phyloP scores from a whole-genome alignment of 2,329 filamentous ascomycete species.

The Didymella lethalis region DNA sequence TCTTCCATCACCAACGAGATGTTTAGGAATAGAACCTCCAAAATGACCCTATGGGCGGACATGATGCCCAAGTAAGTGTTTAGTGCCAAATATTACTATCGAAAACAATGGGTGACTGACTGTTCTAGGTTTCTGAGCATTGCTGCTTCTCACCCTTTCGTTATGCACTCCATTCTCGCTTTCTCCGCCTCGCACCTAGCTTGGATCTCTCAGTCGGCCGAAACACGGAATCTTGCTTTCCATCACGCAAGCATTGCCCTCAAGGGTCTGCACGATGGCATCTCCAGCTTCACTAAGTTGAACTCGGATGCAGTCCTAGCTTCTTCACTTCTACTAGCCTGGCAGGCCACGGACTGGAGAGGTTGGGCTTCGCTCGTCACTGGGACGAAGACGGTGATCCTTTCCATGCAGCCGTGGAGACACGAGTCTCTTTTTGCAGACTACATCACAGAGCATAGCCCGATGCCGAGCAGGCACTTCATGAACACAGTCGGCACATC shows the following conservation, averaged over 20 bases:
- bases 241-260: slow-evolving; percentile 87
- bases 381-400: slow-evolving; percentile 71
- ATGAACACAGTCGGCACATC: slow-evolving; percentile 73
- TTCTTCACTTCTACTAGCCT: slow-evolving; percentile 88
- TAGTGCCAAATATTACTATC: slow-evolving; percentile 20
- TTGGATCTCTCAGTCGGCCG: slow-evolving; percentile 83
- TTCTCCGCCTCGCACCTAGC: slow-evolving; percentile 95
- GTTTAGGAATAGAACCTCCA: slow-evolving; percentile 76
- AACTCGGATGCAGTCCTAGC: slow-evolving; percentile 93
- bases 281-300: slow-evolving; percentile 81
- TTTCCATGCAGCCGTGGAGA: slow-evolving; percentile 91
- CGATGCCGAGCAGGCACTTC: slow-evolving; percentile 47
- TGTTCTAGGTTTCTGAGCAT: slow-evolving; percentile 76
- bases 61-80: slow-evolving; percentile 84
- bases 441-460: slow-evolving; percentile 78
- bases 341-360: slow-evolving; percentile 97
- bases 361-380: slow-evolving; percentile 86
- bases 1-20: slow-evolving; percentile 86
- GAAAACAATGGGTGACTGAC: slow-evolving; percentile 34
- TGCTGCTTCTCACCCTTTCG: slow-evolving; percentile 81
- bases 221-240: slow-evolving; percentile 87
- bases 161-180: slow-evolving; percentile 91
- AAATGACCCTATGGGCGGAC: slow-evolving; percentile 90
- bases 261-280: slow-evolving; percentile 86
- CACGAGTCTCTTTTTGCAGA: slow-evolving; percentile 86